A percentile compares a stretch with the other conserved stretches of the same genome.
phyloP scores from a whole-genome alignment of 2,329 filamentous ascomycete genomes.

The Penicillium concentricum region DNA sequence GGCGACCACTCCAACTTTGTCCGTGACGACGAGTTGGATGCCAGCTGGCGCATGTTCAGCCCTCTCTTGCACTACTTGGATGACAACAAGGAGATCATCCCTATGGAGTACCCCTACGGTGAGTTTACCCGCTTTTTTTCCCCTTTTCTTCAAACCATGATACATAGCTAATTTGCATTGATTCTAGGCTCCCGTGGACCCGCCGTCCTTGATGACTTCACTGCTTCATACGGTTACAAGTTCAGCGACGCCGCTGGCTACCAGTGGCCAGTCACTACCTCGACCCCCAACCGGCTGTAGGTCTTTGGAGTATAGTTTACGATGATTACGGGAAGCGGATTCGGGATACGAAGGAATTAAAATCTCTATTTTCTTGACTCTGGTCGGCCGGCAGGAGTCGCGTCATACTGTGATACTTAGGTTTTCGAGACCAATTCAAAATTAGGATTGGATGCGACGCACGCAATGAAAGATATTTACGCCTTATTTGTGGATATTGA shows the following conservation, averaged over 20 bases:
- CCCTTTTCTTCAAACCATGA: background rate
- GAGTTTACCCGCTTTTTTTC: slow-evolving; percentile 41
- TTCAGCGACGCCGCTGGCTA: slow-evolving; percentile 96
- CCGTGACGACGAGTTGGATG: slow-evolving; percentile 92
- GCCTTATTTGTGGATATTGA: slow-evolving; percentile 2
- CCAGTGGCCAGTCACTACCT: slow-evolving; percentile 80
- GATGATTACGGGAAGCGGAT: slow-evolving; percentile 26
- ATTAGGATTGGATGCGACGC: slow-evolving; percentile 12
- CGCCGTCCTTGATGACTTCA: slow-evolving; percentile 96
- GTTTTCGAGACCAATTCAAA: slow-evolving; percentile 2
- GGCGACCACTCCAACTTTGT: slow-evolving; percentile 99
- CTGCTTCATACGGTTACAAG: slow-evolving; percentile 96
- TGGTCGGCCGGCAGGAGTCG: slow-evolving; percentile 13
- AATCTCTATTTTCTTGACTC: slow-evolving; percentile 20
- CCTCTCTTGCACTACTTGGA: slow-evolving; percentile 97
- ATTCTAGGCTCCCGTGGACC: slow-evolving; percentile 85
- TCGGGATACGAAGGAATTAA: slow-evolving; percentile 22
- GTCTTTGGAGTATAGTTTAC: slow-evolving; percentile 17
- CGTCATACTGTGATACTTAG: slow-evolving; percentile 12
- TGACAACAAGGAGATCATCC: slow-evolving; percentile 98
- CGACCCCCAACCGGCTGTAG: slow-evolving; percentile 79
- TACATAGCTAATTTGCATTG: background rate
- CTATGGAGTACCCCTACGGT: slow-evolving; percentile 99
- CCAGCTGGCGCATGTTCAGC: slow-evolving; percentile 97
- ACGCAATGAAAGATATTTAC: slow-evolving; percentile 17